Evolutionary conservation across 805 yeast species (phyloP).

Genomic region (Ogataea paraovalis): DNA sequence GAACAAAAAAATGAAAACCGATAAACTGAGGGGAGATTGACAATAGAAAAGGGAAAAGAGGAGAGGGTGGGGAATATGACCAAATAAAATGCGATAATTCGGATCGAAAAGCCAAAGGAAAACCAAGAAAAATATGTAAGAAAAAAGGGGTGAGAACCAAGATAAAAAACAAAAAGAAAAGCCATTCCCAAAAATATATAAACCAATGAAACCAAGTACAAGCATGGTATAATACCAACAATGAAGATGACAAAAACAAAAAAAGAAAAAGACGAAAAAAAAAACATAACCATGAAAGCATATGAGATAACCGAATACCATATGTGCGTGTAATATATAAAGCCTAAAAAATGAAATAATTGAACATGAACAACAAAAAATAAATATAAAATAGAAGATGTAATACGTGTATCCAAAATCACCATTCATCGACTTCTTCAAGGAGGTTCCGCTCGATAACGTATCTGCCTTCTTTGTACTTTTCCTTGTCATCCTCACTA

Average conservation of each 20-base stretch:
- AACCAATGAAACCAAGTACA: background rate
- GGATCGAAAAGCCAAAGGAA: no score
- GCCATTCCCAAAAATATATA: background rate
- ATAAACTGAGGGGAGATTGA: background rate
- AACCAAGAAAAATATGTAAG: background rate
- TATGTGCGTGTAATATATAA: background rate
- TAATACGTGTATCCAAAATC: background rate
- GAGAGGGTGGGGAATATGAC: background rate
- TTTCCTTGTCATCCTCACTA: slow-evolving; percentile 26
- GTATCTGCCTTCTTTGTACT: slow-evolving; percentile 32
- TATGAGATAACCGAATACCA: background rate
- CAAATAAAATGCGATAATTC: no score
- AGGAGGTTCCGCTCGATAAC: slow-evolving; percentile 30
- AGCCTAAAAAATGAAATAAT: background rate
- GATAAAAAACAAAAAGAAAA: background rate
- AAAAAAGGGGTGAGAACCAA: background rate
- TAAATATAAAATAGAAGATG: background rate
- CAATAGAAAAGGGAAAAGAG: background rate
- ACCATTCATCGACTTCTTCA: slow-evolving; percentile 21
- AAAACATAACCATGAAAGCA: background rate
- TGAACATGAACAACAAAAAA: background rate
- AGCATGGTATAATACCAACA: background rate
- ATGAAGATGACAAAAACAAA: background rate
- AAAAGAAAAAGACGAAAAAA: background rate
- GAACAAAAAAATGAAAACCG: background rate